A percentile compares a stretch with the other conserved stretches of the same genome.
Evolutionary conservation across 2,329 filamentous ascomycete species (phyloP).

Genomic region (Fusarium armeniacum): DNA sequence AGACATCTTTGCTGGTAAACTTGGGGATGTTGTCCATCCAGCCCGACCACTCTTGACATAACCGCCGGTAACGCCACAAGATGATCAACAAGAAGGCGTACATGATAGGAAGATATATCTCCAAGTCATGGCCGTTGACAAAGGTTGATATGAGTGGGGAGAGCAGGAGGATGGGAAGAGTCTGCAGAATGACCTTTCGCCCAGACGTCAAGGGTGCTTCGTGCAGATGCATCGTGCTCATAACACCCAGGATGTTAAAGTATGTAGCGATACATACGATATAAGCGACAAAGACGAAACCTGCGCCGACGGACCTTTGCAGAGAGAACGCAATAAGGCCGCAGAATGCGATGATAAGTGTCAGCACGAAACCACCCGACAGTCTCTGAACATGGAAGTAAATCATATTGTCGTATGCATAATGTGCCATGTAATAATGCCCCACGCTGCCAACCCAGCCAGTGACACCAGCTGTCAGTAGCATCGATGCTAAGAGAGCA

Average conservation of each 20-base stretch:
- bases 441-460: constrained; percentile 41
- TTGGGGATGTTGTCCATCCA: constrained; percentile 42
- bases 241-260: constrained; percentile 38
- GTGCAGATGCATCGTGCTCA: constrained; percentile 41
- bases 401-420: constrained; percentile 42
- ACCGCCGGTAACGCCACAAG: constrained; percentile 25
- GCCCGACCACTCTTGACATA: constrained; percentile 35
- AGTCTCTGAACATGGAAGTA: constrained; percentile 40
- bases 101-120: constrained; percentile 37
- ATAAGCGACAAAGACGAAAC: constrained; percentile 37
- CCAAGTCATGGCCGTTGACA: constrained; percentile 35
- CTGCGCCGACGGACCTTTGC: constrained; percentile 21
- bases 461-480: constrained; percentile 40
- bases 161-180: constrained; percentile 29
- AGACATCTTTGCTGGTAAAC: constrained; percentile 27
- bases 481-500: constrained; percentile 30
- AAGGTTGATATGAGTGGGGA: constrained; percentile 36
- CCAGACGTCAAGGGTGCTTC: constrained; percentile 32
- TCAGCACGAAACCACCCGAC: constrained; percentile 36
- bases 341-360: constrained; percentile 13
- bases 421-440: constrained; percentile 39
- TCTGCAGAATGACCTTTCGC: constrained; percentile 29
- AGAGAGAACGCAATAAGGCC: constrained; percentile 34
- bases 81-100: constrained; percentile 27
- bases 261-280: constrained; percentile 36